These are phyloP conservation scores for Circinella umbellata DNA, from an alignment of 371 early-diverging fungal genomes.

Conservation along the genomic window DNA sequence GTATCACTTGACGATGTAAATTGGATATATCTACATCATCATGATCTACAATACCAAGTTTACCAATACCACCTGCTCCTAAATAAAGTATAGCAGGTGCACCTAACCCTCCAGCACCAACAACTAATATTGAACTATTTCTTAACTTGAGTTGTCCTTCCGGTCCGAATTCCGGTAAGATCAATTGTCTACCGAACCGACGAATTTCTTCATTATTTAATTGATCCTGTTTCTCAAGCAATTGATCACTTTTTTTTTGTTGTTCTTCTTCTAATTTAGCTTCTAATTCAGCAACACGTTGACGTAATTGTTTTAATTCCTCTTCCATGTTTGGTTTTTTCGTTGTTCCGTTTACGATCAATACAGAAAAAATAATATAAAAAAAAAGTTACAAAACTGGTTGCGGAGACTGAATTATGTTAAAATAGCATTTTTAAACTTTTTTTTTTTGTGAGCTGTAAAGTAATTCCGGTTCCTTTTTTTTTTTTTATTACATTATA, in stretches of 20 bases:
- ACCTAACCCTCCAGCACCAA: conserved; percentile 98
- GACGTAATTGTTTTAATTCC: conserved; percentile 34
- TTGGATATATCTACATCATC: conserved; percentile 96
- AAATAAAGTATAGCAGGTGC: conserved; percentile 92
- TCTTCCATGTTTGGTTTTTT: neutral
- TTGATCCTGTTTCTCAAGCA: conserved; percentile 26
- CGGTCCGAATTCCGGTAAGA: conserved; percentile 86
- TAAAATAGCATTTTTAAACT: no score
- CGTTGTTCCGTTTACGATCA: no score
- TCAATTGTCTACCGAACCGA: conserved; percentile 94
- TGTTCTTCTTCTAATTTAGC: conserved; percentile 15
- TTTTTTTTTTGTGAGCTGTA: no score
- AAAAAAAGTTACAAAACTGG: neutral
- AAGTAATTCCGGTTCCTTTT: no score
- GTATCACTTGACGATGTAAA: conserved; percentile 97
- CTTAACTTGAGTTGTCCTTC: conserved; percentile 83
- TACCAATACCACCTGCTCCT: conserved; percentile 91
- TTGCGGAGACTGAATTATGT: no score
- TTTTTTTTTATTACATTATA: neutral
- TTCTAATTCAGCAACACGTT: conserved; percentile 39
- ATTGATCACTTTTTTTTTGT: conserved; percentile 12
- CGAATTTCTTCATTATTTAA: conserved; percentile 73
- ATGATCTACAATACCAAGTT: conserved; percentile 95
- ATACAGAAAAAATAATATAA: neutral
- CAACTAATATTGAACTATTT: conserved; percentile 82